Evolutionary conservation across 2,329 filamentous ascomycete genomes (phyloP), one percentile per base, ranked within the genome.

Genomic region (Parastagonospora avenae): DNA sequence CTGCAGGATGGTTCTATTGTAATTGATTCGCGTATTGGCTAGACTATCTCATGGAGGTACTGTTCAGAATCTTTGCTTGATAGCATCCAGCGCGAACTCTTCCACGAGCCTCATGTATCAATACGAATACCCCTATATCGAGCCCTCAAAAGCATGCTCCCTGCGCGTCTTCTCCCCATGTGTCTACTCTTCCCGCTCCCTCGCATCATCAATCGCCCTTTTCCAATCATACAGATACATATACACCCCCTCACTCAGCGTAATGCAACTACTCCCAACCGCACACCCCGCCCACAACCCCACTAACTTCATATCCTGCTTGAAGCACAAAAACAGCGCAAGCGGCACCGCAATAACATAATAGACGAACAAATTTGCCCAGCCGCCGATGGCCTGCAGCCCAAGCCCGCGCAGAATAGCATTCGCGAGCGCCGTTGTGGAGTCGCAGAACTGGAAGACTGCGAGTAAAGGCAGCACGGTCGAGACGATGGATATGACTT

Each of bases 231-330:
- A 67, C 8, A 67, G 31, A 49, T 64, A 66, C 30, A 67, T 66
- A 42, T 71, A 72, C 1, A 59, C 28, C 2, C 67, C 70, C 42
- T 75, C 73, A 0, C 63, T 48, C 7, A 73, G 50, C 15, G 68
- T 73, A 15, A 74, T 72, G 49, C 68, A 64, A 15, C 58, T 59
- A 36, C 64, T 66, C 2, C 68, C 70, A 2, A 72, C 60, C 4
- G 68, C 68, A 56, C 68, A 72, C 0, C 72, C 73, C 3, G 69
- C 64, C 73, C 73, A 76, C 35, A 76, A 46, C 0, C 73, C 73
- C 36, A 63, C 52, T 4, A 76, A 56, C 27, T 72, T 70, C 55
- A 72, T 50, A 29, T 69, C 62, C n/a, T 61, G 62, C 6, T 64
- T 60, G 24, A 76, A 71, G 41, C 73, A 73, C 38, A 76, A 50